Conservation (phyloP, 805 yeast genomes). For the Starmerella bombi region DNA sequence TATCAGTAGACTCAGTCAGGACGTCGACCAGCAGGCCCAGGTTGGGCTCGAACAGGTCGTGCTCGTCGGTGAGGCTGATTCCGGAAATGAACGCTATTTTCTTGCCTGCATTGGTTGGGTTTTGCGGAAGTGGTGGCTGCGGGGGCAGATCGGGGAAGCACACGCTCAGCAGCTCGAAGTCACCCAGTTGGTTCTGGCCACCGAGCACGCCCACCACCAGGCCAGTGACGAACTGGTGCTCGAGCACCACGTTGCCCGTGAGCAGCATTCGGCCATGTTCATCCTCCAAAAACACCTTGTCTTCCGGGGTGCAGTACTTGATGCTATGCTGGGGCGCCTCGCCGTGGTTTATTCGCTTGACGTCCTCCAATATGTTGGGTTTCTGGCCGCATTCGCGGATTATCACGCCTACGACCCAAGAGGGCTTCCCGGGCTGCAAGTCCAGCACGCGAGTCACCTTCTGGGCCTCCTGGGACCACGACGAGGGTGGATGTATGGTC, state of each 20-base stretch:
- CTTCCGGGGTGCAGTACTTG: slow-evolving; percentile 31
- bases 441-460: slow-evolving; percentile 42
- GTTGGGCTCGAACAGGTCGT: slow-evolving; percentile 23
- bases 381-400: slow-evolving; percentile 74
- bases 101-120: background rate
- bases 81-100: slow-evolving; percentile 69
- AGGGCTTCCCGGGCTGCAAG: slow-evolving; percentile 43
- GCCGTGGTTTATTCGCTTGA: slow-evolving; percentile 32
- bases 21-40: slow-evolving; percentile 51
- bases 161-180: slow-evolving; percentile 71
- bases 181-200: slow-evolving; percentile 69
- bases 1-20: slow-evolving; percentile 43
- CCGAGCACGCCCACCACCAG: slow-evolving; percentile 78
- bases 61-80: slow-evolving; percentile 38
- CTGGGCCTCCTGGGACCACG: slow-evolving; percentile 45
- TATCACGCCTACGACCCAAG: slow-evolving; percentile 81
- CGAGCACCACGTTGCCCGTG: slow-evolving; percentile 28
- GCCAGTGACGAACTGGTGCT: slow-evolving; percentile 58
- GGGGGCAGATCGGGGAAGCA: slow-evolving; percentile 43
- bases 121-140: background rate
- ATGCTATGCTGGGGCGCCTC: slow-evolving; percentile 22
- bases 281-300: slow-evolving; percentile 69
- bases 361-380: slow-evolving; percentile 74
- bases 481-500: slow-evolving; percentile 35
- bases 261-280: slow-evolving; percentile 71